Evolutionary conservation across 1,284 basidiomycete species (phyloP), one percentile per base, ranked within the genome.

Genomic region (Inonotus obliquus): DNA sequence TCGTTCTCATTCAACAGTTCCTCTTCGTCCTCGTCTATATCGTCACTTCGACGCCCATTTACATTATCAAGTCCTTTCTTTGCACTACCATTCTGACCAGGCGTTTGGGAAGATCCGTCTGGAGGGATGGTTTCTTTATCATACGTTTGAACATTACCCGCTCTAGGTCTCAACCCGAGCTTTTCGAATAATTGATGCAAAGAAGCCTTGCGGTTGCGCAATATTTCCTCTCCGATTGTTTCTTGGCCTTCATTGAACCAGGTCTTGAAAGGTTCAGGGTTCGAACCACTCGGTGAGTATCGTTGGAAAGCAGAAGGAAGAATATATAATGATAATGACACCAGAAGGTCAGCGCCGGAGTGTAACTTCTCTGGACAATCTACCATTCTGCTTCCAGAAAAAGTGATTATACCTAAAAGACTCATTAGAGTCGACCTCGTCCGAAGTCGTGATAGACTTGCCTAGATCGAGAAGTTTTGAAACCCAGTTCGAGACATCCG

Each of bases 1-100:
- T 94, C 89, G 68, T 87, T 86, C 53, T 89, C 87, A 9, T 85
- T 84, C 56, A 96, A 75, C 59, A 92, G 87, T 70, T 93, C 92
- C 5, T 81, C 86, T 60, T 91, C 76, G 58, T 79, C 87, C 56
- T 91, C 89, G 1, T 87, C 87, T 69, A 93, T 91, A 5, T 81
- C 84, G 1, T 83, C 21, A 59, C 63, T 47, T 21, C 41, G 10
- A 17, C 7, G 11, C n/a, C 41, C 41, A 63, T 71, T 11, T 68
- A 66, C 47, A 65, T 69, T 17, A 65, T 72, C 70, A 23, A 68
- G 67, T 35, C 69, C 70, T 48, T 25, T 13, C 23, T 19, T 57
- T 7, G 35, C 14, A 11, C 25, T 29, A 37, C 38, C 47, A 29
- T 29, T 9, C 6, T n/a, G 44, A 6, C 19, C 49, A 48, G 38